These are phyloP conservation scores for Otatea glauca DNA, from an alignment of 176 grass and related monocot genomes.

Conservation along the genomic window DNA sequence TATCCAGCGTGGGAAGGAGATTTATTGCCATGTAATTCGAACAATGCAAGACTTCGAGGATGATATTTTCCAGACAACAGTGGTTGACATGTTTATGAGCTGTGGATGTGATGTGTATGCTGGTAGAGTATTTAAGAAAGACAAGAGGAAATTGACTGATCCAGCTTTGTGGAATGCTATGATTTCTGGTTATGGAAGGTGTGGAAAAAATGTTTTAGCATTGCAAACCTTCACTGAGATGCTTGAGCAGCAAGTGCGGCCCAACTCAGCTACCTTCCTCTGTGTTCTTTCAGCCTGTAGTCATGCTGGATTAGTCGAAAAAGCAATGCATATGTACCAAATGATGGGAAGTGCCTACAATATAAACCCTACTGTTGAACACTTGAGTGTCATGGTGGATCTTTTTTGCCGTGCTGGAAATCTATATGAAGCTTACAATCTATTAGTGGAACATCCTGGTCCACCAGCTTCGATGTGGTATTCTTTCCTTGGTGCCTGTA, in stretches of 20 bases:
- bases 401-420: slow-evolving; percentile 51
- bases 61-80: slow-evolving; percentile 52
- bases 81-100: slow-evolving; percentile 54
- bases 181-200: slow-evolving; percentile 51
- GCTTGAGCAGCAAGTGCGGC: slow-evolving; percentile 40
- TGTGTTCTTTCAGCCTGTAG: slow-evolving; percentile 44
- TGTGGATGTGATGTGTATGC: slow-evolving; percentile 45
- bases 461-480: slow-evolving; percentile 47
- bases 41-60: slow-evolving; percentile 40
- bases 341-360: slow-evolving; percentile 38
- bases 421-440: slow-evolving; percentile 43
- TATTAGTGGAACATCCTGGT: slow-evolving; percentile 34
- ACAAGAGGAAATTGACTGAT: slow-evolving; percentile 26
- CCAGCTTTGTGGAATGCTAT: slow-evolving; percentile 55
- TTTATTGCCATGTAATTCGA: slow-evolving; percentile 51
- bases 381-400: slow-evolving; percentile 49
- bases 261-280: slow-evolving; percentile 40
- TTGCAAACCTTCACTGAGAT: slow-evolving; percentile 47
- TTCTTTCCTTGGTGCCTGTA: slow-evolving; percentile 54
- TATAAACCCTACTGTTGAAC: slow-evolving; percentile 42
- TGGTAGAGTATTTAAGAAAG: slow-evolving; percentile 42
- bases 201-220: slow-evolving; percentile 39
- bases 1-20: slow-evolving; percentile 51
- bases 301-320: slow-evolving; percentile 45
- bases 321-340: slow-evolving; percentile 40